These are phyloP conservation scores for Diaporthe humulicola DNA, from an alignment of 2,329 filamentous ascomycete species.

Conservation along the genomic window DNA sequence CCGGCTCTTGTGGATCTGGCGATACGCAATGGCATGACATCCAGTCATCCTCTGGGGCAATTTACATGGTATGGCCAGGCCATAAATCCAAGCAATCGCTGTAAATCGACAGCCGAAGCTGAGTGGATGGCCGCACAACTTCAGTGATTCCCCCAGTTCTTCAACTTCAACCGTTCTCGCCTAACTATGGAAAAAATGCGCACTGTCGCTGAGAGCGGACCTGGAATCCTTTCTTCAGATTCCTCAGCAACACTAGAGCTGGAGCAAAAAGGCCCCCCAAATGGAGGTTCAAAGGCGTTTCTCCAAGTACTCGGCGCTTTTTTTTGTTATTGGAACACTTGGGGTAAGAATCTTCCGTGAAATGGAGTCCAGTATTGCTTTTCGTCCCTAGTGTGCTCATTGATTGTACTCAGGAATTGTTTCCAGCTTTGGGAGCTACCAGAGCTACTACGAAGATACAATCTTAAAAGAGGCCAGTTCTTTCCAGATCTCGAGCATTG, in stretches of 20 bases:
- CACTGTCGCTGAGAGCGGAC: not conserved
- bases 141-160: not conserved
- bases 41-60: conserved; percentile 12
- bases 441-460: conserved; percentile 57
- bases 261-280: conserved; percentile 22
- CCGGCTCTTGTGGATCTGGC: conserved; percentile 29
- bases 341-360: conserved; percentile 44
- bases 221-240: conserved; percentile 36
- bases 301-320: conserved; percentile 65
- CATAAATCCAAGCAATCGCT: conserved; percentile 3
- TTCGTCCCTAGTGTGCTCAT: not conserved
- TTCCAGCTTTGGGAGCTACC: conserved; percentile 58
- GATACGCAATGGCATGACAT: conserved; percentile 32
- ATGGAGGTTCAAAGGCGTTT: conserved; percentile 57
- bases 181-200: conserved; percentile 13
- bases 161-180: not conserved
- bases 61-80: conserved; percentile 16
- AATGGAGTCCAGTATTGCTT: not conserved
- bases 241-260: conserved; percentile 34
- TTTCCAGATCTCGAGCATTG: conserved; percentile 60
- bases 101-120: not conserved
- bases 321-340: conserved; percentile 69
- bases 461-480: conserved; percentile 49
- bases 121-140: not conserved
- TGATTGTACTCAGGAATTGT: conserved; percentile 29